Conservation (phyloP, 192 early-diverging fungal genomes). For the Coemansia sp. region DNA sequence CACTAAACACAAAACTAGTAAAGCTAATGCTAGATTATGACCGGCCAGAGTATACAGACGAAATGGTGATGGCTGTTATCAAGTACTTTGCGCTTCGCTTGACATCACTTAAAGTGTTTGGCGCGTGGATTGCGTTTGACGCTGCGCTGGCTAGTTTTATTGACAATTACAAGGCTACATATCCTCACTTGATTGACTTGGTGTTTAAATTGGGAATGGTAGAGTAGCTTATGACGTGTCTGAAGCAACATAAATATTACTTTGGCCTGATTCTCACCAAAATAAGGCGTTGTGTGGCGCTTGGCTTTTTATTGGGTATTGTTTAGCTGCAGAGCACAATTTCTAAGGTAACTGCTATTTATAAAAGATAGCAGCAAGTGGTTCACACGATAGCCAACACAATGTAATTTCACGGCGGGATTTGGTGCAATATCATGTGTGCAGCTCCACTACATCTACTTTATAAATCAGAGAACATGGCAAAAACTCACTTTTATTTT, state of each 20-base stretch:
- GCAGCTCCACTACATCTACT: too few relatives aligned
- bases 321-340: conserved; percentile 1
- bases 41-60: background rate
- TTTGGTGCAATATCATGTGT: background rate
- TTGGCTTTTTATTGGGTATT: background rate
- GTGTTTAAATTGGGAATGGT: conserved; percentile 5
- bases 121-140: conserved; percentile 9
- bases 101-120: conserved; percentile 4
- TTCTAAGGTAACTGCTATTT: conserved; percentile 1
- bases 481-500: too few relatives aligned
- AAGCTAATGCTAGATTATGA: conserved; percentile 15
- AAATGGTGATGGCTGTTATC: background rate
- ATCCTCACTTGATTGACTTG: conserved; percentile 5
- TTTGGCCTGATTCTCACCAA: background rate
- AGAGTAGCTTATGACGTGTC: background rate
- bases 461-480: too few relatives aligned
- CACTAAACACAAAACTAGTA: background rate
- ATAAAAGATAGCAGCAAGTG: background rate
- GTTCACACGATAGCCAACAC: too few relatives aligned
- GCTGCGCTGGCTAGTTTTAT: conserved; percentile 3
- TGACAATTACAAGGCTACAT: background rate
- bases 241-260: too few relatives aligned
- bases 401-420: background rate
- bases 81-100: conserved; percentile 12
- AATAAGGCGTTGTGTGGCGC: conserved; percentile 5